phyloP scores from a whole-genome alignment of 345 rosid genomes.

The Syzygium aqueum region DNA sequence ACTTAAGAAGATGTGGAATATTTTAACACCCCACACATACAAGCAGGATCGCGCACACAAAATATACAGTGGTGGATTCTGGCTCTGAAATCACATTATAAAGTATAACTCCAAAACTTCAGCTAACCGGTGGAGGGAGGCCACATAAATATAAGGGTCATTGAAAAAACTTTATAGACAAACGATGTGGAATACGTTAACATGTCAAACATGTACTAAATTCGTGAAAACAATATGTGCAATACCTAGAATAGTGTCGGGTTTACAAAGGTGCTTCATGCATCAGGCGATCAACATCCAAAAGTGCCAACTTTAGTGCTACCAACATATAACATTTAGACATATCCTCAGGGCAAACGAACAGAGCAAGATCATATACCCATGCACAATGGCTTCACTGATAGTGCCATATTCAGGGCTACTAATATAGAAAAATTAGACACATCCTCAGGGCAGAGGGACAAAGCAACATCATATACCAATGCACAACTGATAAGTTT shows the following conservation, averaged over 20 bases:
- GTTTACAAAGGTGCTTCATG: not conserved
- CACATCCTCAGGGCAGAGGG: not conserved
- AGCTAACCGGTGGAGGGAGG: not conserved
- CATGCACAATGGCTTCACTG: not conserved
- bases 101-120: not conserved
- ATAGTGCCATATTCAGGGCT: not conserved
- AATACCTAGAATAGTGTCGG: not conserved
- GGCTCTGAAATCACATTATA: not conserved
- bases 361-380: not conserved
- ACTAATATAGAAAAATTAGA: not conserved
- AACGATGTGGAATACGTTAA: not conserved
- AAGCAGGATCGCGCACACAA: not conserved
- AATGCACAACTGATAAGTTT: not conserved
- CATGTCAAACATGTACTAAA: not conserved
- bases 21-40: not conserved
- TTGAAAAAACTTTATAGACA: not conserved
- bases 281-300: not conserved
- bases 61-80: not conserved
- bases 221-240: not conserved
- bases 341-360: not conserved
- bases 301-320: not conserved
- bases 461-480: not conserved
- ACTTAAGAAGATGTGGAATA: not conserved
- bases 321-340: not conserved
- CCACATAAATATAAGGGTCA: not conserved